These are phyloP conservation scores for Henningerozyma blattae DNA, from an alignment of 805 yeast species.

Conservation along the genomic window DNA sequence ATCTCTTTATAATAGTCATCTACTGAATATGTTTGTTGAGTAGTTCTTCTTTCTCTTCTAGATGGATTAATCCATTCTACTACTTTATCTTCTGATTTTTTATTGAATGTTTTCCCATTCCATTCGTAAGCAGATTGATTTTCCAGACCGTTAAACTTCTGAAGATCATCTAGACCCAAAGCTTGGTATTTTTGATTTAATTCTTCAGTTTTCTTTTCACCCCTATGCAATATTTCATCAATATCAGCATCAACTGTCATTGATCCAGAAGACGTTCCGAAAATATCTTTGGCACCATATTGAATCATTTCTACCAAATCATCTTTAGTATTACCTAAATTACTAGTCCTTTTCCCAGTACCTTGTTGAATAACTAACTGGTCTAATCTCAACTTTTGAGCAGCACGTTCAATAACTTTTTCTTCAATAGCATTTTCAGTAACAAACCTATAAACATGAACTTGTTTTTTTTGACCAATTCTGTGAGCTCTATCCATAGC, in stretches of 20 bases:
- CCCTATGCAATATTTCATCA: slow-evolving; percentile 67
- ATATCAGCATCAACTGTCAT: slow-evolving; percentile 46
- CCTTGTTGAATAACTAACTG: slow-evolving; percentile 96
- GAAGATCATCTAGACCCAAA: slow-evolving; percentile 86
- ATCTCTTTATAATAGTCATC: slow-evolving; percentile 71
- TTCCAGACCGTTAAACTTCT: slow-evolving; percentile 60
- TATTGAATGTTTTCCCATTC: slow-evolving; percentile 70
- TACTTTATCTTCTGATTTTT: slow-evolving; percentile 28
- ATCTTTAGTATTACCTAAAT: slow-evolving; percentile 45
- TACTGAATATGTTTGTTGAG: slow-evolving; percentile 65
- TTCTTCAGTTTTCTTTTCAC: slow-evolving; percentile 69
- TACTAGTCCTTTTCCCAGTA: slow-evolving; percentile 31
- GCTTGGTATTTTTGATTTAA: slow-evolving; percentile 74
- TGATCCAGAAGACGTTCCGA: slow-evolving; percentile 37
- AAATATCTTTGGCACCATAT: slow-evolving; percentile 86
- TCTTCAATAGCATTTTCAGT: slow-evolving; percentile 96
- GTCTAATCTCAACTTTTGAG: slow-evolving; percentile 83
- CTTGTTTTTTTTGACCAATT: slow-evolving; percentile 95
- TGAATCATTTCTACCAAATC: slow-evolving; percentile 92
- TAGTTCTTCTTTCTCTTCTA: slow-evolving; percentile 45
- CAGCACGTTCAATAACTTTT: slow-evolving; percentile 90
- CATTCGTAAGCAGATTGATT: slow-evolving; percentile 90
- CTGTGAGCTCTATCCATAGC: slow-evolving; percentile 98
- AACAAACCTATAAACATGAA: slow-evolving; percentile 80
- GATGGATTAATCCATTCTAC: slow-evolving; percentile 62